A percentile compares a stretch with the other conserved stretches of the same genome.
These are phyloP conservation scores for Talaromyces sp. DNA, from an alignment of 2,329 filamentous ascomycete genomes.

Conservation along the genomic window DNA sequence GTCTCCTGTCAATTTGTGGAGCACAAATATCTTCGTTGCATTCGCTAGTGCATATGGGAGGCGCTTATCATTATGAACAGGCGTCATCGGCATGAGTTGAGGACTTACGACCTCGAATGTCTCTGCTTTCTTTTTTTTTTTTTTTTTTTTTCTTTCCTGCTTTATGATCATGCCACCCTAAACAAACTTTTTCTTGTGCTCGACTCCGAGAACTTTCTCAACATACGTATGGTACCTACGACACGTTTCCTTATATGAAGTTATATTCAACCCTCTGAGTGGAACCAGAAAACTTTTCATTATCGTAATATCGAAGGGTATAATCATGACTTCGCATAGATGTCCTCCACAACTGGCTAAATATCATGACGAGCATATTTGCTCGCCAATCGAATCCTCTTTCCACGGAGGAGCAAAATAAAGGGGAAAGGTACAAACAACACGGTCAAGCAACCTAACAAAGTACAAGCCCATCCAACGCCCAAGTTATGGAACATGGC, in stretches of 20 bases:
- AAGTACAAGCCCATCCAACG: constrained; percentile 33
- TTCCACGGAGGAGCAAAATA: constrained; percentile 24
- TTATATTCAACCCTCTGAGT: too few species aligned
- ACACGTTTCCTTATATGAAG: too few species aligned
- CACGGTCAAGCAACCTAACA: constrained; percentile 32
- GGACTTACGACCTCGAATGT: too few species aligned
- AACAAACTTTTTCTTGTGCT: too few species aligned
- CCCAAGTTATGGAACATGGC: constrained; percentile 39
- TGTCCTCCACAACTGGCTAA: background rate
- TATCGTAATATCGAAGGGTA: background rate
- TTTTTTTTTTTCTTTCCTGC: too few species aligned
- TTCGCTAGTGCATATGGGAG: background rate
- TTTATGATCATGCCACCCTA: too few species aligned
- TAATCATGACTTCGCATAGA: background rate
- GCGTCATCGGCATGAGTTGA: background rate
- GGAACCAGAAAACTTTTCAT: too few species aligned
- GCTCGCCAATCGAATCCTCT: constrained; percentile 22
- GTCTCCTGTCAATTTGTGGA: background rate
- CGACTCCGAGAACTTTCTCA: background rate
- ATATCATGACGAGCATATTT: constrained; percentile 27
- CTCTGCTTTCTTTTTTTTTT: too few species aligned
- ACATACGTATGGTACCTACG: background rate
- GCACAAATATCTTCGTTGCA: background rate
- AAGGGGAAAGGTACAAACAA: constrained; percentile 45
- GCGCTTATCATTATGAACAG: background rate